These are phyloP conservation scores for Flaveria ramosissima DNA, from an alignment of 129 eudicot species.

Conservation along the genomic window DNA sequence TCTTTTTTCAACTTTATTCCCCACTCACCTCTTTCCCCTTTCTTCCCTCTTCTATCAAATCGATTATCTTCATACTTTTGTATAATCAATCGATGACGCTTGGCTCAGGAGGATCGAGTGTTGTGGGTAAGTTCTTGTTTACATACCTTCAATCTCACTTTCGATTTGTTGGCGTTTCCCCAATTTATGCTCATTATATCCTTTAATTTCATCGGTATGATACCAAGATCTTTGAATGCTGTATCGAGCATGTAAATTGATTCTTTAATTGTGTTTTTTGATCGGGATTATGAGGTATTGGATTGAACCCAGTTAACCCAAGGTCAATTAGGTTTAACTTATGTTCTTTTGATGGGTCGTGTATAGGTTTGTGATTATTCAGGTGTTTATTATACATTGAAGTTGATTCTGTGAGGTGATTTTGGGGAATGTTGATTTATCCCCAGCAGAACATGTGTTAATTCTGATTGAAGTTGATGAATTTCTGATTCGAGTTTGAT, in stretches of 20 bases:
- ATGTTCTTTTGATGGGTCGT: too few relatives aligned
- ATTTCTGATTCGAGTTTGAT: constrained; percentile 13
- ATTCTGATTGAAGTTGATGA: not conserved
- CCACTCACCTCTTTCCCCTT: constrained; percentile 13
- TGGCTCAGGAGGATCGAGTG: constrained; percentile 91
- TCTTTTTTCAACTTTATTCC: constrained; percentile 18
- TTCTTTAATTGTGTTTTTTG: not conserved
- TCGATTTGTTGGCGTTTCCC: constrained; percentile 1
- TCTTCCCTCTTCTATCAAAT: constrained; percentile 28
- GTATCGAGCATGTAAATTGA: constrained; percentile 13
- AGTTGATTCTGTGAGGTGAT: not conserved
- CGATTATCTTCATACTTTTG: constrained; percentile 24
- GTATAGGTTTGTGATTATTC: too few relatives aligned
- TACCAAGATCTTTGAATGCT: not conserved
- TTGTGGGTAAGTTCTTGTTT: constrained; percentile 51
- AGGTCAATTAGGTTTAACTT: constrained; percentile 16
- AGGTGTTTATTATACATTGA: too few relatives aligned
- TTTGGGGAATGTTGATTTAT: not conserved
- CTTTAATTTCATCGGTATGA: constrained; percentile 1
- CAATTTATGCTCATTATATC: not conserved
- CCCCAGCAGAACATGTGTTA: not conserved
- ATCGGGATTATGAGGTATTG: not conserved
- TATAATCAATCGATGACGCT: constrained; percentile 55
- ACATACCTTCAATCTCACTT: not conserved
- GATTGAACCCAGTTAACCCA: constrained; percentile 15